Conservation (phyloP, 495 filamentous ascomycete species). For the Penicillium canariense region DNA sequence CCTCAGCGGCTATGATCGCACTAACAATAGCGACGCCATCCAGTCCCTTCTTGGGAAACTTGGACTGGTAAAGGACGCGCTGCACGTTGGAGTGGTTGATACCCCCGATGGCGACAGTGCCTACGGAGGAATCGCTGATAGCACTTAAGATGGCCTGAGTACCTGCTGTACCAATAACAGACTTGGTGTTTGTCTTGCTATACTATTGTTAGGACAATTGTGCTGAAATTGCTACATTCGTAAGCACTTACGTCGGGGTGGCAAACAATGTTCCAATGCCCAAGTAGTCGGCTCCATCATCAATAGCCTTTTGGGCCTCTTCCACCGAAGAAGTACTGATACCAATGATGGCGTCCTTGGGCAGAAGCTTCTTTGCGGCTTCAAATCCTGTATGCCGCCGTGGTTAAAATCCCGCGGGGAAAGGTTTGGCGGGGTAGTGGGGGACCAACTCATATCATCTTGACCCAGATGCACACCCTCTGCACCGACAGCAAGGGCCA, state of each 20-base stretch:
- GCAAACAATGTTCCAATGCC: conserved; percentile 86
- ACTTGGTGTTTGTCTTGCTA: conserved; percentile 68
- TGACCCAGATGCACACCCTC: conserved; percentile 95
- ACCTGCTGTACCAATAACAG: conserved; percentile 78
- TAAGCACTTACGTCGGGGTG: conserved; percentile 64
- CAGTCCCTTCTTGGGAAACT: conserved; percentile 48
- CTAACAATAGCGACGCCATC: conserved; percentile 88
- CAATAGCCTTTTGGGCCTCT: conserved; percentile 64
- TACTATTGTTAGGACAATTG: conserved; percentile 6
- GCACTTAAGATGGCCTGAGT: conserved; percentile 64
- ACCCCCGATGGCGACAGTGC: conserved; percentile 81
- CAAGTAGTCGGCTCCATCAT: conserved; percentile 79
- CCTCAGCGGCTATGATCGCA: conserved; percentile 72
- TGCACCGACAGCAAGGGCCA: conserved; percentile 78
- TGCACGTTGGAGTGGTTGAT: conserved; percentile 78
- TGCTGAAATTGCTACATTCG: background rate
- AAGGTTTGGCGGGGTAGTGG: background rate
- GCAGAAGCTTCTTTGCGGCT: conserved; percentile 69
- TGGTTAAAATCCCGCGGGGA: background rate
- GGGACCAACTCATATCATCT: conserved; percentile 76
- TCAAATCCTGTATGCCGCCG: conserved; percentile 29
- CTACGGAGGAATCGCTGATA: conserved; percentile 47
- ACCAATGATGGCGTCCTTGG: conserved; percentile 65
- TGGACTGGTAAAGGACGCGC: conserved; percentile 66
- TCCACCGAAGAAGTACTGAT: conserved; percentile 68